Base-by-base conservation (phyloP, 2,329 filamentous ascomycete species). In the Cytospora paraplurivora region DNA sequence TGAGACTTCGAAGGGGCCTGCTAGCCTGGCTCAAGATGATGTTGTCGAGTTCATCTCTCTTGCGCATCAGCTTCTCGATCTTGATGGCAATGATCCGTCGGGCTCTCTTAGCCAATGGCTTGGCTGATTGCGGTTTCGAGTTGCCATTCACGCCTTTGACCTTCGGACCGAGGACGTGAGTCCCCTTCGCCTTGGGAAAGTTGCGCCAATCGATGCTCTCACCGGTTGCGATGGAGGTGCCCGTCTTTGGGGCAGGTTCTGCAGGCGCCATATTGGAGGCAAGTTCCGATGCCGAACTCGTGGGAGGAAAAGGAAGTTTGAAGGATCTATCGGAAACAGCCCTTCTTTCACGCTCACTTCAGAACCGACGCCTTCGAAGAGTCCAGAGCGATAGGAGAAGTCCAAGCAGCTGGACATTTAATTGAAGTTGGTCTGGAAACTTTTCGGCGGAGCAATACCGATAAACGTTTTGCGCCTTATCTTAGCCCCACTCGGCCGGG, bases 21-120 rank as follows among this genome's bases (percentile, higher is more conserved):
- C 62, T 27, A 27, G 47, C 51, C 44, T 67, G 63, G 21, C 13
- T 33, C 32, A 70, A 58, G 12, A 71, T 37, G 11, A 64, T 27
- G 33, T 38, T 63, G 59, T 71, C 64, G n/a, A 72, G 58, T 32
- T 57, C 50, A 21, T 68, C 64, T 7, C 68, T 68, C 63, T 64
- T 65, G 32, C 59, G 34, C 13, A 71, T 70, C 15, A 72, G 47
- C 11, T 52, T 64, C 5, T 44, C 44, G 7, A 68, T 70, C 50
- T 67, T 66, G 7, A 60, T 65, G 7, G 33, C 57, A 13, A 69
- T 52, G 7, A 19, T 49, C 2, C 56, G 65, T 10, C 66, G 68
- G n/a, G 41, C 52, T 41, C 57, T 67, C 21, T 59, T 32, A 2
- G 68, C 62, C 21, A 71, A 62, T 17, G 67, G 66, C 41, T 59